Evolutionary conservation across 2,329 filamentous ascomycete genomes (phyloP).

Genomic region (Hansfordia pulvinata): DNA sequence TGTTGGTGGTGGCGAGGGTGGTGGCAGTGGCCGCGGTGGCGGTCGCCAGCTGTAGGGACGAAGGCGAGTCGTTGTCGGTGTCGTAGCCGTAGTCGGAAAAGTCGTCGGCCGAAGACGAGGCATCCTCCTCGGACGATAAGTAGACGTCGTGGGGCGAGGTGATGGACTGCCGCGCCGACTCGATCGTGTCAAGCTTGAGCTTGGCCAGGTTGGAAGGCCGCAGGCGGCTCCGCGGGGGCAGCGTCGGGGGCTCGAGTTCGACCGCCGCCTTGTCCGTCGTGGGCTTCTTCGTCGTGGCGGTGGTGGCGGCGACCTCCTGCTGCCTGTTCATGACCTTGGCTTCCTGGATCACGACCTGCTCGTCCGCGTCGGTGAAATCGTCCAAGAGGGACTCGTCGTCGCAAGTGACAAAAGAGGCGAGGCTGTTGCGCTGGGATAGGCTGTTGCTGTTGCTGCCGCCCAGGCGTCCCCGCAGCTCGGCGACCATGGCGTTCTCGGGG

Average conservation of each 20-base stretch:
- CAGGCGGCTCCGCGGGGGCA: constrained; percentile 36
- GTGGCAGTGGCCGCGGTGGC: constrained; percentile 3
- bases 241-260: constrained; percentile 24
- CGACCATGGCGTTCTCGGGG: too few relatives aligned
- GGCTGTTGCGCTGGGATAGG: too few relatives aligned
- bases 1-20: constrained; percentile 3
- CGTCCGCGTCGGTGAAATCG: constrained; percentile 12
- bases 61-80: constrained; percentile 22
- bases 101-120: constrained; percentile 46
- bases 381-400: constrained; percentile 12
- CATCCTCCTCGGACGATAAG: constrained; percentile 53
- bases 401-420: too few relatives aligned
- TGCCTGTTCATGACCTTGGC: constrained; percentile 12
- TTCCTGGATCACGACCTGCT: constrained; percentile 13
- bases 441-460: too few relatives aligned
- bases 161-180: constrained; percentile 17
- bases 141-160: constrained; percentile 44
- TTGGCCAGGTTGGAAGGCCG: constrained; percentile 31
- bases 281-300: constrained; percentile 3
- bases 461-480: too few relatives aligned
- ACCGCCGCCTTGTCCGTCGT: background rate
- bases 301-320: background rate
- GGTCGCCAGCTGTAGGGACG: constrained; percentile 11
- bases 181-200: constrained; percentile 20
- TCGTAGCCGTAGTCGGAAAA: constrained; percentile 41